A percentile compares a stretch with the other conserved stretches of the same genome.
phyloP scores from a whole-genome alignment of 805 yeast species.

The Lipomyces mesembrius region DNA sequence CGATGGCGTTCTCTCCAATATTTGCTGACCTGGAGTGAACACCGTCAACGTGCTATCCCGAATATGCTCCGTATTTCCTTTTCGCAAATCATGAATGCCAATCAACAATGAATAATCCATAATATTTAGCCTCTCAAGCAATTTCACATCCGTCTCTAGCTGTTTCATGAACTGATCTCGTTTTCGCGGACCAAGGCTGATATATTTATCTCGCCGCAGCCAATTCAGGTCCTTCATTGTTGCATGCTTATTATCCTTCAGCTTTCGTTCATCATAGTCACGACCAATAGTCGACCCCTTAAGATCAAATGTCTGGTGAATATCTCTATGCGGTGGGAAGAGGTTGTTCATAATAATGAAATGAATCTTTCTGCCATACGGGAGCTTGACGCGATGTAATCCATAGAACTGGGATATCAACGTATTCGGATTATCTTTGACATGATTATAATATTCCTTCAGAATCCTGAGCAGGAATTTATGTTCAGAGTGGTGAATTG shows the following conservation, averaged over 20 bases:
- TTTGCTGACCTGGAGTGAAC: conserved; percentile 44
- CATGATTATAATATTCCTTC: conserved; percentile 78
- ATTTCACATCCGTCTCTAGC: conserved; percentile 70
- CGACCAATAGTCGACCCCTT: conserved; percentile 92
- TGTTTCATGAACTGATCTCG: conserved; percentile 65
- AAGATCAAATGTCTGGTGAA: conserved; percentile 83
- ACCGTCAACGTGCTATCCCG: conserved; percentile 46
- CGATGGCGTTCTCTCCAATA: conserved; percentile 33
- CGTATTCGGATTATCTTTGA: conserved; percentile 82
- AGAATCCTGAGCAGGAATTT: conserved; percentile 74
- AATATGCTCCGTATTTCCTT: conserved; percentile 55
- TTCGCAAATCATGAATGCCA: conserved; percentile 79
- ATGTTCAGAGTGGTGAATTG: conserved; percentile 93
- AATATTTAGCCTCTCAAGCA: conserved; percentile 74
- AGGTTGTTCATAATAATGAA: conserved; percentile 95
- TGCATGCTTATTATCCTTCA: conserved; percentile 40
- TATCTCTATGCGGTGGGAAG: conserved; percentile 89
- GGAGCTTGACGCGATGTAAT: conserved; percentile 88
- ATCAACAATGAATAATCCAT: conserved; percentile 94
- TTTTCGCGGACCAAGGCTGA: conserved; percentile 78
- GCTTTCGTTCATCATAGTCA: conserved; percentile 43
- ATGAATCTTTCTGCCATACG: conserved; percentile 79
- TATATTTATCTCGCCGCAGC: conserved; percentile 65
- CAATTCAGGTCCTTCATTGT: conserved; percentile 87
- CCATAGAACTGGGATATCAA: conserved; percentile 96